Conservation (phyloP, 176 grass and related monocot genomes). For the Aegilops longissima region DNA sequence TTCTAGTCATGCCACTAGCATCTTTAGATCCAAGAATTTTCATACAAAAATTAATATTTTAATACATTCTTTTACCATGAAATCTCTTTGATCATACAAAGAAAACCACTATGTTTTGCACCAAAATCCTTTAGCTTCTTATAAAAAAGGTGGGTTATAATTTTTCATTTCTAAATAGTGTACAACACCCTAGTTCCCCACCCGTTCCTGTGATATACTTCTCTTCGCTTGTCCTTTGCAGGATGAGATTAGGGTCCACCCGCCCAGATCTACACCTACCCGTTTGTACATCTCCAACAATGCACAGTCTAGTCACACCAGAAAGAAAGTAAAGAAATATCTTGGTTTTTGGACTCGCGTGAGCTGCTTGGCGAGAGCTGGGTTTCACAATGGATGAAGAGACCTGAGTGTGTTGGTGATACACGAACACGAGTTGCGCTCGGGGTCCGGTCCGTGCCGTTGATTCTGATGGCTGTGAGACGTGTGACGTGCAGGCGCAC, state of each 20-base stretch:
- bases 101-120: too few relatives aligned
- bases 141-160: too few relatives aligned
- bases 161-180: neutral
- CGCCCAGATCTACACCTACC: neutral
- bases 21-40: neutral
- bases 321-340: neutral
- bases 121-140: too few relatives aligned
- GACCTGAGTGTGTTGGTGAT: too few relatives aligned
- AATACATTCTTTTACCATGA: too few relatives aligned
- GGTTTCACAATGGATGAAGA: too few relatives aligned
- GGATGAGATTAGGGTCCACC: neutral
- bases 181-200: neutral
- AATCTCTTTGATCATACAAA: too few relatives aligned
- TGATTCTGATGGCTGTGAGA: too few relatives aligned
- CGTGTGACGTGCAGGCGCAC: constrained; percentile 49
- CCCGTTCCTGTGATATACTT: neutral
- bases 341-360: constrained; percentile 2
- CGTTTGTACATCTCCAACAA: neutral
- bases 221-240: neutral
- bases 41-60: too few relatives aligned
- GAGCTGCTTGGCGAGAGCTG: neutral
- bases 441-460: too few relatives aligned
- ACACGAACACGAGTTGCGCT: too few relatives aligned
- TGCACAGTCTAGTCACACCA: neutral
- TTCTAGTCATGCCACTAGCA: neutral